Conservation (phyloP, 2,329 filamentous ascomycete species). For the Sclerotinia nivalis region DNA sequence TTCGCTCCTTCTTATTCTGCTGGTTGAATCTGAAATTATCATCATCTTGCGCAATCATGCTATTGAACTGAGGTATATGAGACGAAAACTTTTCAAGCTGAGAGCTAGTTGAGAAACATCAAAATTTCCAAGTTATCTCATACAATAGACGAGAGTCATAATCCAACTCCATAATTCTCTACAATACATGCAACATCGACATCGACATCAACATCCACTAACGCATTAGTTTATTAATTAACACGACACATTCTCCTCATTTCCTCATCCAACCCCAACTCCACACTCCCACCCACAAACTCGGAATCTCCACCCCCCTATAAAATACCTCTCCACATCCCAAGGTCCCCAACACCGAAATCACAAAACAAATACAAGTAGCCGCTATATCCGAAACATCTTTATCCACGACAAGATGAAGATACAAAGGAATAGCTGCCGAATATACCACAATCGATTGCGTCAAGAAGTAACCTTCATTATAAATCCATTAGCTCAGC, state of each 20-base stretch:
- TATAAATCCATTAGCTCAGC: background rate
- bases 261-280: slow-evolving; percentile 23
- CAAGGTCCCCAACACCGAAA: background rate
- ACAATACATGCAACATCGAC: background rate
- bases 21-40: background rate
- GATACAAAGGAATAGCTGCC: slow-evolving; percentile 45
- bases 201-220: background rate
- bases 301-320: slow-evolving; percentile 26
- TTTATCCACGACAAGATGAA: slow-evolving; percentile 16
- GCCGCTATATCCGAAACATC: background rate
- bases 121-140: background rate
- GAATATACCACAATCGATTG: slow-evolving; percentile 47
- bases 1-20: background rate
- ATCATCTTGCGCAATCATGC: too few relatives aligned
- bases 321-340: slow-evolving; percentile 26
- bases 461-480: slow-evolving; percentile 45
- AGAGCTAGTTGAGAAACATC: too few relatives aligned
- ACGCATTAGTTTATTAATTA: background rate
- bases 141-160: background rate
- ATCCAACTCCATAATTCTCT: background rate
- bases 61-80: background rate
- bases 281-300: slow-evolving; percentile 23
- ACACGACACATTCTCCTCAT: background rate
- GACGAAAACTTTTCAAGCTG: too few relatives aligned
- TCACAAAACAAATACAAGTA: slow-evolving; percentile 5